Conservation (phyloP, 2,329 filamentous ascomycete species). For the Akanthomyces lecanii region DNA sequence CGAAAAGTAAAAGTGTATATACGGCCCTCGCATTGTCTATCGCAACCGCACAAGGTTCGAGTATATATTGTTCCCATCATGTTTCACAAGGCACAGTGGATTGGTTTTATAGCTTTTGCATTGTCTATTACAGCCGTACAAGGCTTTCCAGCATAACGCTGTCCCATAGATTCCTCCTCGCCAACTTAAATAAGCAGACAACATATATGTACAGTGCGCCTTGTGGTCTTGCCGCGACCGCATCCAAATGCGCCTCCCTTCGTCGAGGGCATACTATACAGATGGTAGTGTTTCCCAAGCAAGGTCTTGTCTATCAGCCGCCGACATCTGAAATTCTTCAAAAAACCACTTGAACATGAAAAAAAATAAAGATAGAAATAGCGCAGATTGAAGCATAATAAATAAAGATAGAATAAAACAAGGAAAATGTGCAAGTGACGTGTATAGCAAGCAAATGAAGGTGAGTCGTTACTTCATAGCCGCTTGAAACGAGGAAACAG, state of each 20-base stretch:
- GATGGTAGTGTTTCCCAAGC: constrained; percentile 5
- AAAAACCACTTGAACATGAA: constrained; percentile 18
- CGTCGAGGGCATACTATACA: constrained; percentile 8
- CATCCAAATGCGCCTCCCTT: constrained; percentile 3
- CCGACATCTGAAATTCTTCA: neutral
- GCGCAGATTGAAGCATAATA: constrained; percentile 15
- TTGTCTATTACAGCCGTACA: constrained; percentile 13
- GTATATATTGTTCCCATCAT: neutral
- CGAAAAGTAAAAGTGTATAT: too few relatives aligned
- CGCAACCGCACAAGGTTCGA: too few relatives aligned
- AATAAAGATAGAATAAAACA: constrained; percentile 16
- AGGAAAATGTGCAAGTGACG: constrained; percentile 4
- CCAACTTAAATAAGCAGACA: constrained; percentile 3
- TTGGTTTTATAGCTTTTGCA: constrained; percentile 1
- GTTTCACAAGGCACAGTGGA: neutral
- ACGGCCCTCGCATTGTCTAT: too few relatives aligned
- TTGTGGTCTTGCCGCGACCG: constrained; percentile 4
- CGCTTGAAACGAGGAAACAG: constrained; percentile 9
- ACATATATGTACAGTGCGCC: constrained; percentile 15
- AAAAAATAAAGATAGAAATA: neutral
- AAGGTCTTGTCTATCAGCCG: constrained; percentile 11
- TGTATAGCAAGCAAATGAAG: constrained; percentile 20
- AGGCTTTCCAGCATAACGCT: neutral
- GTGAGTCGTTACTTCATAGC: constrained; percentile 18
- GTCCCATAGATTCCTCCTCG: neutral